A percentile compares a stretch with the other conserved stretches of the same genome.
These are phyloP conservation scores for Urtica urens DNA, from an alignment of 306 rosid genomes.

Conservation along the genomic window DNA sequence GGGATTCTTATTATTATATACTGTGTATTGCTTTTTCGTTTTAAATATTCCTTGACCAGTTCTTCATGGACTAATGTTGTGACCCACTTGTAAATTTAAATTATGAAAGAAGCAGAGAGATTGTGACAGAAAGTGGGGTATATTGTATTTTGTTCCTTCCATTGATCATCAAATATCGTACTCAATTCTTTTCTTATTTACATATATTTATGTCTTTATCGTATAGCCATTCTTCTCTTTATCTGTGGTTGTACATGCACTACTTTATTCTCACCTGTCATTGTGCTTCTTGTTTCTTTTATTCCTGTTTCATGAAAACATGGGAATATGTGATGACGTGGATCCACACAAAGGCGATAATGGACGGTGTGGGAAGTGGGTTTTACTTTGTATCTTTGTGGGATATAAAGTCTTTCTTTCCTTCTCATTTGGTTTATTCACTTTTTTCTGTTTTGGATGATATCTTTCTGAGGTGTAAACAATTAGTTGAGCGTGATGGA, in stretches of 20 bases:
- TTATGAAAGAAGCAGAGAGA: not conserved
- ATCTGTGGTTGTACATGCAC: not conserved
- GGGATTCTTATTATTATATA: not conserved
- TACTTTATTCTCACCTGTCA: no score
- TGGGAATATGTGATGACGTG: not conserved
- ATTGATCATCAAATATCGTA: not conserved
- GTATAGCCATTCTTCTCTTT: not conserved
- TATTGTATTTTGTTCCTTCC: conserved; percentile 2
- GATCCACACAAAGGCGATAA: not conserved
- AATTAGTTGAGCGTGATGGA: not conserved
- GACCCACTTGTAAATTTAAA: not conserved
- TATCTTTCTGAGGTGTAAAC: not conserved
- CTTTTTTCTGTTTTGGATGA: not conserved
- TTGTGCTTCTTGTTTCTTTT: not conserved
- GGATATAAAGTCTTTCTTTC: no score
- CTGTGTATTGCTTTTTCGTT: not conserved
- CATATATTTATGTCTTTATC: not conserved
- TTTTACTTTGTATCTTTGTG: no score
- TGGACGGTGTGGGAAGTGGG: conserved; percentile 1
- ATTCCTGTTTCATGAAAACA: not conserved
- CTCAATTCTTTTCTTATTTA: not conserved
- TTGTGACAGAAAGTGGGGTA: conserved; percentile 1
- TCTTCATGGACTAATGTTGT: conserved; percentile 5
- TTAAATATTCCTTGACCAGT: not conserved
- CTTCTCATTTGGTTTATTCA: not conserved